Conservation (phyloP, 345 rosid genomes). For the Eutrema japonicum region DNA sequence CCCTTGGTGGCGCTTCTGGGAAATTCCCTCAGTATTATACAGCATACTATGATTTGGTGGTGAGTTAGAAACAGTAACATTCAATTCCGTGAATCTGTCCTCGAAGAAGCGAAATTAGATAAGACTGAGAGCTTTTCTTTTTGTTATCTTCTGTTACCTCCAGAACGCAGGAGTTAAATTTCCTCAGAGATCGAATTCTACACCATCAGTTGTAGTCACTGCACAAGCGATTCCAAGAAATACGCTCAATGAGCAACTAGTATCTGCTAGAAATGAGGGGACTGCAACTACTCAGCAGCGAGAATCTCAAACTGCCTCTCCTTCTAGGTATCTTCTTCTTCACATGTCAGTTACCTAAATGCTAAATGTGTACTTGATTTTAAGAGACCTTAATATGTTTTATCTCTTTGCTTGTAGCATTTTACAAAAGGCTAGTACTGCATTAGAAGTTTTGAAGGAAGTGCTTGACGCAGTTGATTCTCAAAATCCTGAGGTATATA, state of each 20-base stretch:
- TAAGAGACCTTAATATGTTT: conserved; percentile 21
- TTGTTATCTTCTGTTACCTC: conserved; percentile 31
- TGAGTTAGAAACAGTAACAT: conserved; percentile 47
- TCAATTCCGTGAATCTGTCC: conserved; percentile 7
- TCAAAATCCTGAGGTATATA: conserved; percentile 77
- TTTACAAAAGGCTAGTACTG: conserved; percentile 87
- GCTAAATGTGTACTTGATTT: not conserved
- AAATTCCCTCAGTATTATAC: conserved; percentile 85
- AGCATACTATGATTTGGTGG: conserved; percentile 92
- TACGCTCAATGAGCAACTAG: conserved; percentile 64
- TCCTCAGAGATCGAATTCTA: conserved; percentile 58
- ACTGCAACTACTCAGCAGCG: conserved; percentile 46
- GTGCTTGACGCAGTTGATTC: conserved; percentile 85
- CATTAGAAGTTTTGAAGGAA: conserved; percentile 82
- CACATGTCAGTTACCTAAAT: not conserved
- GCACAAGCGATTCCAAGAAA: conserved; percentile 48
- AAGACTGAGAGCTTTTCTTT: conserved; percentile 23
- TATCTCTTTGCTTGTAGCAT: conserved; percentile 54
- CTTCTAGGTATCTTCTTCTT: conserved; percentile 66
- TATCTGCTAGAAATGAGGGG: conserved; percentile 56
- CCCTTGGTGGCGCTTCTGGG: conserved; percentile 90
- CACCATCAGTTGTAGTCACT: conserved; percentile 50
- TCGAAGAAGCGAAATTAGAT: not conserved
- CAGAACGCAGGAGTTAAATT: conserved; percentile 89
- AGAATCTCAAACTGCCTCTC: conserved; percentile 59